Evolutionary conservation across 1,284 basidiomycete genomes (phyloP), one percentile per base, ranked within the genome.

Genomic region (Ceratobasidium sp.): DNA sequence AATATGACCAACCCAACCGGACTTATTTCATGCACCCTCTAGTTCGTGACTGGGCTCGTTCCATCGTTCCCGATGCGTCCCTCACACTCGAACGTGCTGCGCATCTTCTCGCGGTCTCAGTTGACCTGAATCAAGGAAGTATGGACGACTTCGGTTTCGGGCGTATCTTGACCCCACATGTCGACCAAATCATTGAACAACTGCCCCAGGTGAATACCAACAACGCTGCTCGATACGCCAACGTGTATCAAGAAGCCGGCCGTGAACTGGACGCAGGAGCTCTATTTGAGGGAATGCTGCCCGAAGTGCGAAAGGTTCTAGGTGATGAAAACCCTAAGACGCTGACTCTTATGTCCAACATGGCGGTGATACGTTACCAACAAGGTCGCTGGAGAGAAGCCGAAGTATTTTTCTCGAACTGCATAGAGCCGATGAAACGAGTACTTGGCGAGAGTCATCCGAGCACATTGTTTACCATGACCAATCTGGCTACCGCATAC

Each of bases 1-100:
- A 52, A 3, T 68, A 54, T 54, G 66, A 68, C 33, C 48, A n/a
- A 68, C 26, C 28, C 17, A 62, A 38, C 17, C 57, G n/a, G 12
- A 23, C 42, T 1, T 73, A 73, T 17, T 42, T 48, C 23, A 23
- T 74, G 33, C 68, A 74, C 48, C 50, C 23, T 9, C 50, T 74
- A 6, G 44, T 57, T 5, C 50, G 65, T 10, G 26, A 44, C 20
- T 78, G 61, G 69, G 65, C 33, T 5, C 50, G 50, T 17, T 57
- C 52, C n/a, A 57, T 46, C 1, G 26, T 26, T 20, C 44, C 42
- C 1, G 23, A 73, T 12, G 26, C 26, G 4, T 17, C 28, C 33
- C 56, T 52, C 28, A 42, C 69, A 15, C 38, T 38, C 23, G 54
- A 46, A 23, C 59, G 26, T 28, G 57, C 33, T 10, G 52, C 66